phyloP scores from a whole-genome alignment of 2,329 filamentous ascomycete species.

The Zymoseptoria tritici region DNA sequence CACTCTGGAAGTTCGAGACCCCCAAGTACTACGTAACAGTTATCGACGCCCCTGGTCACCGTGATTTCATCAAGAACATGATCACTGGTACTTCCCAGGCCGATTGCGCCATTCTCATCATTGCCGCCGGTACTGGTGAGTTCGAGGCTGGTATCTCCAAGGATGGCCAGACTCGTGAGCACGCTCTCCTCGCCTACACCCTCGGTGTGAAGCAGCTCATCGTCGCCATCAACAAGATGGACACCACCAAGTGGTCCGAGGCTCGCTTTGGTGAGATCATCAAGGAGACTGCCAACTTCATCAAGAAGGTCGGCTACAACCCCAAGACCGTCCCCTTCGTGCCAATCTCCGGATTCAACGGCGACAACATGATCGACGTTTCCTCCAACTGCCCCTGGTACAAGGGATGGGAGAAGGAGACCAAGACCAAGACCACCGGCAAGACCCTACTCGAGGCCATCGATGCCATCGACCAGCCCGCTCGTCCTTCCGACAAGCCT shows the following conservation, averaged over 20 bases:
- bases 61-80: slow-evolving; percentile 99
- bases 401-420: slow-evolving; percentile 99
- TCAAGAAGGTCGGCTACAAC: slow-evolving; percentile 99
- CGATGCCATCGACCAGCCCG: slow-evolving; percentile 85
- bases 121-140: slow-evolving; percentile 99
- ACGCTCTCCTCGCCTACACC: slow-evolving; percentile 99
- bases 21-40: slow-evolving; percentile 49
- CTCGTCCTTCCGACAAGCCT: slow-evolving; percentile 96
- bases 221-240: slow-evolving; percentile 99
- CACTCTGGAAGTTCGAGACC: slow-evolving; percentile 99
- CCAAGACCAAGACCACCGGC: slow-evolving; percentile 78
- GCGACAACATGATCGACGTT: slow-evolving; percentile 95
- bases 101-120: slow-evolving; percentile 99
- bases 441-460: slow-evolving; percentile 99
- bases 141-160: slow-evolving; percentile 99
- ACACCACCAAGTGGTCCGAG: slow-evolving; percentile 98
- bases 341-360: slow-evolving; percentile 99
- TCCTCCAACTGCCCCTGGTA: slow-evolving; percentile 98
- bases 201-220: slow-evolving; percentile 99
- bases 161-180: slow-evolving; percentile 99
- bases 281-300: slow-evolving; percentile 99
- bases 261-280: slow-evolving; percentile 96
- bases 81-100: slow-evolving; percentile 99
- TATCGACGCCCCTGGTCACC: slow-evolving; percentile 90
- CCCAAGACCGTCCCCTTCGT: slow-evolving; percentile 98